Evolutionary conservation across 164 flowering plant species (phyloP).

Genomic region (Liriodendron chinense): DNA sequence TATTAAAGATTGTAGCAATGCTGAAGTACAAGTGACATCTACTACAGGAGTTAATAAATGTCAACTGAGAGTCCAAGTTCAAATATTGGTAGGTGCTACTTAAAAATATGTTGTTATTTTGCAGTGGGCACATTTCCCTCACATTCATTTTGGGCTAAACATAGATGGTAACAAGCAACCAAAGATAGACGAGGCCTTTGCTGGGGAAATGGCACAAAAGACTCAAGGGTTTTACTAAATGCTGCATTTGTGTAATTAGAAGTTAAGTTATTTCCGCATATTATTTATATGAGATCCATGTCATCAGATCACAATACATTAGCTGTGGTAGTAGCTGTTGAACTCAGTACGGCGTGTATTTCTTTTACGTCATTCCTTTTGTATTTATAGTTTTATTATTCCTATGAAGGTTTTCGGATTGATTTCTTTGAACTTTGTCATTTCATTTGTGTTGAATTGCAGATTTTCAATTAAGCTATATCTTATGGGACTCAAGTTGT

Average conservation of each 20-base stretch:
- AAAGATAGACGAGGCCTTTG: conserved; percentile 23
- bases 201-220: conserved; percentile 22
- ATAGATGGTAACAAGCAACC: conserved; percentile 32
- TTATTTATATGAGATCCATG: background rate
- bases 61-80: no score
- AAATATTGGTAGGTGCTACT: background rate
- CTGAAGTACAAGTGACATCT: no score
- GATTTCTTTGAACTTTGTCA: background rate
- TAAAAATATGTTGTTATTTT: conserved; percentile 1
- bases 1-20: no score
- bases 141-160: conserved; percentile 41
- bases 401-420: background rate
- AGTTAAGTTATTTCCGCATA: background rate
- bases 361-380: background rate
- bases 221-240: conserved; percentile 22
- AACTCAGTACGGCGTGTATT: conserved; percentile 6
- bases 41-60: no score
- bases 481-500: no score
- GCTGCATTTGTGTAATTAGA: background rate
- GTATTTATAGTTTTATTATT: background rate
- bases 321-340: conserved; percentile 4
- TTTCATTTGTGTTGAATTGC: conserved; percentile 6
- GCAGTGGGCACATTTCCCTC: conserved; percentile 66
- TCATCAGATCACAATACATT: background rate
- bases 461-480: background rate